Conservation (phyloP, 129 eudicot genomes). For the Rutidosis leptorrhynchoides region DNA sequence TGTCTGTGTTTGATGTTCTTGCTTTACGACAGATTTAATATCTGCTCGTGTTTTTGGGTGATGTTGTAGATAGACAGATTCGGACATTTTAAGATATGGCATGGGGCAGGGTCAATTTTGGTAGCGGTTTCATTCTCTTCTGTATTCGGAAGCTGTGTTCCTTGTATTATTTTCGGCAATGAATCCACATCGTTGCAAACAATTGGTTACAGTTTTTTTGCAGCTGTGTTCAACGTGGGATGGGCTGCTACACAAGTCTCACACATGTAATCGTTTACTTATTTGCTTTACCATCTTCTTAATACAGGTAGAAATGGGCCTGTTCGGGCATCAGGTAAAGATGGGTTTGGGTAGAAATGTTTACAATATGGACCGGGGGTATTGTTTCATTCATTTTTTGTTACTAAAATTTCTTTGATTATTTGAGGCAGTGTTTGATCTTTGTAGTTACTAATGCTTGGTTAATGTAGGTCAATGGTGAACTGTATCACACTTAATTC, state of each 20-base stretch:
- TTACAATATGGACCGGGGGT: neutral
- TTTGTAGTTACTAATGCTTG: neutral
- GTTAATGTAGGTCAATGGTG: conserved; percentile 83
- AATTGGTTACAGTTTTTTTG: conserved; percentile 78
- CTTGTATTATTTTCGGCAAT: conserved; percentile 70
- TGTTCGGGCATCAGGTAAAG: neutral
- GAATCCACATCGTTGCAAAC: conserved; percentile 55
- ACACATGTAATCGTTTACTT: conserved; percentile 60
- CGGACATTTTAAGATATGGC: conserved; percentile 82
- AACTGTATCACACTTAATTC: conserved; percentile 85
- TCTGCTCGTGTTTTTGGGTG: conserved; percentile 14
- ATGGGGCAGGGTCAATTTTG: conserved; percentile 71
- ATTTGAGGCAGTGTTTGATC: neutral
- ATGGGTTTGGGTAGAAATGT: neutral
- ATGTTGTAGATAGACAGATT: conserved; percentile 73
- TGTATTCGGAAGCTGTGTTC: conserved; percentile 89
- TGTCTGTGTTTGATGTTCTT: conserved; percentile 10
- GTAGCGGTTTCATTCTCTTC: conserved; percentile 93
- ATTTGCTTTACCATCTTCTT: neutral
- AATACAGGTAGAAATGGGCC: neutral
- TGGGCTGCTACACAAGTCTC: conserved; percentile 98
- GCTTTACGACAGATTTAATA: neutral
- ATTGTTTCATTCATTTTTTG: neutral
- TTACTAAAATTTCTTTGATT: neutral
- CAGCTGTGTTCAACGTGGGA: conserved; percentile 82